Conservation (phyloP, 768 basidiomycete species). For the Agrocybe pediades region DNA sequence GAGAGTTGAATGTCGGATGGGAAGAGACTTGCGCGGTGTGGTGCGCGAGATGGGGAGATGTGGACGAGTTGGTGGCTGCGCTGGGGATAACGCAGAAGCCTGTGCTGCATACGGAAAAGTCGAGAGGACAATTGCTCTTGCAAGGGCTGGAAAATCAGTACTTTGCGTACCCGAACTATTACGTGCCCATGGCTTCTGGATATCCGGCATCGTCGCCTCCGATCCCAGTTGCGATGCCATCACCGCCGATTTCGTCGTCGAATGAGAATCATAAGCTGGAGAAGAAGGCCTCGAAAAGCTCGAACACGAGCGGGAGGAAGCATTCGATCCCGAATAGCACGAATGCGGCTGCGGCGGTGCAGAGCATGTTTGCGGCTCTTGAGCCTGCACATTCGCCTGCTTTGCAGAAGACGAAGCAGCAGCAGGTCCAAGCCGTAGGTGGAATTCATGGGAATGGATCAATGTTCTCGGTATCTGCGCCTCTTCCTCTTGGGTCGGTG, state of each 20-base stretch:
- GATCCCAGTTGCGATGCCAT: neutral
- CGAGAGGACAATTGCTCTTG: neutral
- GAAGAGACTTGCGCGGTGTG: conserved; percentile 75
- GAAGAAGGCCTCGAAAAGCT: conserved; percentile 12
- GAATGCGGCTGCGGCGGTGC: conserved; percentile 9
- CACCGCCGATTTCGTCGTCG: conserved; percentile 11
- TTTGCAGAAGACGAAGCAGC: conserved; percentile 6
- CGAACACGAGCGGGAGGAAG: neutral
- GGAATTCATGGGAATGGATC: neutral
- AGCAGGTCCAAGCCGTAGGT: neutral
- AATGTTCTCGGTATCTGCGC: conserved; percentile 19
- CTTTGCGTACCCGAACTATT: conserved; percentile 18
- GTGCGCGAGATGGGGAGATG: conserved; percentile 68
- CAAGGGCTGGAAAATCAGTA: conserved; percentile 10
- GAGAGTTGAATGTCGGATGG: conserved; percentile 65
- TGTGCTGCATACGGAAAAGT: conserved; percentile 12
- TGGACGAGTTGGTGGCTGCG: conserved; percentile 43
- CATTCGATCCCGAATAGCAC: neutral
- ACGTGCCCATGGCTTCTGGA: conserved; percentile 14
- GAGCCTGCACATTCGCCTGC: conserved; percentile 19
- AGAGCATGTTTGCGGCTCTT: conserved; percentile 20
- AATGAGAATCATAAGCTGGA: conserved; percentile 15
- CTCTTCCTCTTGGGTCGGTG: conserved; percentile 19
- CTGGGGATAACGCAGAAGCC: conserved; percentile 16
- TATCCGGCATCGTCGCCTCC: neutral